These are phyloP conservation scores for Rasamsonia emersonii DNA, from an alignment of 2,329 filamentous ascomycete species.

Conservation along the genomic window DNA sequence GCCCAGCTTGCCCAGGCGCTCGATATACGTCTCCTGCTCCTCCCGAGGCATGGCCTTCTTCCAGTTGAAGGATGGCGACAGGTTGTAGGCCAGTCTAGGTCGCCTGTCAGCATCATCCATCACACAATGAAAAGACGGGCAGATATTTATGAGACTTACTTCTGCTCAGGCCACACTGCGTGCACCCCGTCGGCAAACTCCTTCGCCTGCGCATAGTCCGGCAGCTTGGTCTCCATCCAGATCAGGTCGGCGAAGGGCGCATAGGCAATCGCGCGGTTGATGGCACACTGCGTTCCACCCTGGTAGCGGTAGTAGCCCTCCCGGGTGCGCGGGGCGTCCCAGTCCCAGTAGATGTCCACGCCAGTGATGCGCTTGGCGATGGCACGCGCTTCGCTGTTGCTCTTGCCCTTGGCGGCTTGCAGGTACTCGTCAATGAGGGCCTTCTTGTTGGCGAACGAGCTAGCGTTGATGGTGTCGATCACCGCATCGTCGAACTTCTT, in stretches of 20 bases:
- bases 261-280: slow-evolving; percentile 85
- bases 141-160: slow-evolving; percentile 49
- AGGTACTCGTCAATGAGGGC: slow-evolving; percentile 59
- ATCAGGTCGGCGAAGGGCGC: slow-evolving; percentile 91
- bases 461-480: slow-evolving; percentile 65
- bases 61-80: slow-evolving; percentile 99
- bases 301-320: slow-evolving; percentile 93
- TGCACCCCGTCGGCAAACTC: slow-evolving; percentile 93
- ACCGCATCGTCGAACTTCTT: slow-evolving; percentile 90
- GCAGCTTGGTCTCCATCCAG: slow-evolving; percentile 99
- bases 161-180: slow-evolving; percentile 90
- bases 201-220: slow-evolving; percentile 81
- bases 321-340: slow-evolving; percentile 84
- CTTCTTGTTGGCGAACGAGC: slow-evolving; percentile 57
- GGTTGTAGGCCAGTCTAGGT: slow-evolving; percentile 83
- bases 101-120: background rate
- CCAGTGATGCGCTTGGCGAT: slow-evolving; percentile 71
- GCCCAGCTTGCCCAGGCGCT: slow-evolving; percentile 72
- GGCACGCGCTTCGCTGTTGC: slow-evolving; percentile 69
- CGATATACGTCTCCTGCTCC: slow-evolving; percentile 97
- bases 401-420: slow-evolving; percentile 66
- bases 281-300: slow-evolving; percentile 81
- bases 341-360: slow-evolving; percentile 81
- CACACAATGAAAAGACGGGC: background rate
- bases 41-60: slow-evolving; percentile 86